Conservation (phyloP, 306 rosid genomes). For the Vachellia collinsii region DNA sequence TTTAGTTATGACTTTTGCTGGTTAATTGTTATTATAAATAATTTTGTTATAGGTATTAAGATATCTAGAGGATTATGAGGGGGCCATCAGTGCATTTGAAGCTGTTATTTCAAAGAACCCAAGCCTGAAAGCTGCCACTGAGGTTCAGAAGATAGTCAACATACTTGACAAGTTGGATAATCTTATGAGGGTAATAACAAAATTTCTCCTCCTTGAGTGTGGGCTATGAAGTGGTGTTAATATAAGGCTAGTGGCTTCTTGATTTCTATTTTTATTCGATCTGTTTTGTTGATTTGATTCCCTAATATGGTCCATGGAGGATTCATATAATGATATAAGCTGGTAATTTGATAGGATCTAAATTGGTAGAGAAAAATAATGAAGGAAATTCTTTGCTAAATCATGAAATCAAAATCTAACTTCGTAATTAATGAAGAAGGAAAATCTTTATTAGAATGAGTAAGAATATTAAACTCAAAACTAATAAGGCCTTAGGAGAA, state of each 20-base stretch:
- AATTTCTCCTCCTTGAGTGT: slow-evolving; percentile 19
- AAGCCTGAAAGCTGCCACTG: slow-evolving; percentile 76
- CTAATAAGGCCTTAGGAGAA: too few relatives aligned
- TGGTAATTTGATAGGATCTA: too few relatives aligned
- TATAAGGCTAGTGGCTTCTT: slow-evolving; percentile 35
- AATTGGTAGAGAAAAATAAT: too few relatives aligned
- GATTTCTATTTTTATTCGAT: not conserved
- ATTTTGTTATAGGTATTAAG: slow-evolving; percentile 63
- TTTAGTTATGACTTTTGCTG: slow-evolving; percentile 1
- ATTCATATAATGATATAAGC: slow-evolving; percentile 30
- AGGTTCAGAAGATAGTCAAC: slow-evolving; percentile 80
- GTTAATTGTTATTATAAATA: slow-evolving; percentile 29
- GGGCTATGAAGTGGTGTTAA: slow-evolving; percentile 22
- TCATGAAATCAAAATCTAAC: too few relatives aligned
- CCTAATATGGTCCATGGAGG: slow-evolving; percentile 34
- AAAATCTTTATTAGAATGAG: too few relatives aligned
- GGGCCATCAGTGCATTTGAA: slow-evolving; percentile 95
- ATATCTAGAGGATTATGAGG: slow-evolving; percentile 88
- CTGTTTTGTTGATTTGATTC: slow-evolving; percentile 25
- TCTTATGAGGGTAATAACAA: slow-evolving; percentile 75
- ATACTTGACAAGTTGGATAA: slow-evolving; percentile 85
- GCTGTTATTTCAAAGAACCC: slow-evolving; percentile 95
- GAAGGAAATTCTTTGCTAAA: too few relatives aligned
- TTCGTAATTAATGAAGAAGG: not conserved
- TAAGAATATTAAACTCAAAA: too few relatives aligned